phyloP scores from a whole-genome alignment of 495 filamentous ascomycete genomes.

The Tuber umbilicatum region DNA sequence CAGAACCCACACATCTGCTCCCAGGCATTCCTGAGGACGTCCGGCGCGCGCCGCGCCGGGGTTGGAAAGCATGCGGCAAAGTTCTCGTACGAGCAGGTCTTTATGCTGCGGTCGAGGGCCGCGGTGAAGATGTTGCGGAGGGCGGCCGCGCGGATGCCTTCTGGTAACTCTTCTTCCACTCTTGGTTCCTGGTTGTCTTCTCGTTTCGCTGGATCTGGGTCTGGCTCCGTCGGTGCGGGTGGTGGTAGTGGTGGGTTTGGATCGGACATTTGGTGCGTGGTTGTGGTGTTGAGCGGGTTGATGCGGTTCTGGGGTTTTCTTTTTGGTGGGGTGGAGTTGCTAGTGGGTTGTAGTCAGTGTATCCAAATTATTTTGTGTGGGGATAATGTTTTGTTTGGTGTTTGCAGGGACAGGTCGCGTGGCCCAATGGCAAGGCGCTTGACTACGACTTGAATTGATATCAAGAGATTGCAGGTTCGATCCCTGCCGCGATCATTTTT shows the following conservation, averaged over 20 bases:
- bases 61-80: conserved; percentile 88
- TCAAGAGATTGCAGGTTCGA: conserved; percentile 41
- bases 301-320: not conserved
- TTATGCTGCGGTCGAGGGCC: conserved; percentile 27
- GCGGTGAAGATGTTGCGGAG: conserved; percentile 26
- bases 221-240: not conserved
- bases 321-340: not conserved
- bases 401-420: conserved; percentile 37
- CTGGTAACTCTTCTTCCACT: conserved; percentile 8
- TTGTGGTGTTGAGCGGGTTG: not conserved
- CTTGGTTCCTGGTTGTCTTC: not conserved
- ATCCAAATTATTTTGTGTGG: not conserved
- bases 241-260: not conserved
- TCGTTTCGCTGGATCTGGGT: not conserved
- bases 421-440: conserved; percentile 68
- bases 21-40: conserved; percentile 61
- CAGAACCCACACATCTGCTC: conserved; percentile 61
- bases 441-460: conserved; percentile 50
- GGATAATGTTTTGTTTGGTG: not conserved
- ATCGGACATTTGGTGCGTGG: not conserved
- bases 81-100: conserved; percentile 64
- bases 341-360: not conserved
- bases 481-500: conserved; percentile 36
- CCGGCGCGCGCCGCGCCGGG: conserved; percentile 62
- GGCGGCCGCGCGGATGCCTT: conserved; percentile 23